Conservation (phyloP, 495 filamentous ascomycete species). For the Ramalina intermedia region DNA sequence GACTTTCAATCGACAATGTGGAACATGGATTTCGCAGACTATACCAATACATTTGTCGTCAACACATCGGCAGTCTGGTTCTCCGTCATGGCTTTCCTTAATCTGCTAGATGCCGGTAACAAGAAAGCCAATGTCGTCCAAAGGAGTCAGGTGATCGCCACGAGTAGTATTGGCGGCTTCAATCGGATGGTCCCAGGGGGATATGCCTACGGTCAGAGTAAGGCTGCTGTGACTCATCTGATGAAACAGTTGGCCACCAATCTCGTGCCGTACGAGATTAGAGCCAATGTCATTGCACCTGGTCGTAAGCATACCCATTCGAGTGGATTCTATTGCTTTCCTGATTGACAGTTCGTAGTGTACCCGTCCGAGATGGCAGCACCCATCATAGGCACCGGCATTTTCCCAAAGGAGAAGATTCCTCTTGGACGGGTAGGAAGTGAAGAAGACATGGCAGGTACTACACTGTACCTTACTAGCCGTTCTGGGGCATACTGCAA, state of each 20-base stretch:
- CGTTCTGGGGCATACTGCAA: slow-evolving; percentile 46
- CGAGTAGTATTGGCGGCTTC: slow-evolving; percentile 41
- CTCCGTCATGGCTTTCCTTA: slow-evolving; percentile 28
- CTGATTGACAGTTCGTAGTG: slow-evolving; percentile 19
- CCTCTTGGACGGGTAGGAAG: slow-evolving; percentile 35
- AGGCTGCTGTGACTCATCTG: slow-evolving; percentile 46
- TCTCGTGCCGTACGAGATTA: slow-evolving; percentile 42
- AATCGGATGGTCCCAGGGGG: slow-evolving; percentile 37
- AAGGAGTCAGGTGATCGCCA: slow-evolving; percentile 48
- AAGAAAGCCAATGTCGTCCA: slow-evolving; percentile 30
- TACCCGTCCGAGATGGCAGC: slow-evolving; percentile 47
- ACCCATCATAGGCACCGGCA: slow-evolving; percentile 24
- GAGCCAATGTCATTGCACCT: slow-evolving; percentile 44
- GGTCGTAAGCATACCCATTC: slow-evolving; percentile 34
- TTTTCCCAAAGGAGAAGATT: slow-evolving; percentile 27
- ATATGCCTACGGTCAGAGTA: slow-evolving; percentile 46
- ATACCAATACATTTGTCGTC: slow-evolving; percentile 23
- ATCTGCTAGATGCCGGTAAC: slow-evolving; percentile 30
- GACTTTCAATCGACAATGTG: slow-evolving; percentile 35
- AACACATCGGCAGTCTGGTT: slow-evolving; percentile 26
- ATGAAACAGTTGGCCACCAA: slow-evolving; percentile 42
- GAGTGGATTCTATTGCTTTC: background rate
- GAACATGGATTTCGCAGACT: slow-evolving; percentile 33
- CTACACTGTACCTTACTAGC: slow-evolving; percentile 46
- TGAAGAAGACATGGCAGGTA: slow-evolving; percentile 47